Evolutionary conservation across 2,329 filamentous ascomycete genomes (phyloP), one percentile per base, ranked within the genome.

Genomic region (Paecilomyces sp.): DNA sequence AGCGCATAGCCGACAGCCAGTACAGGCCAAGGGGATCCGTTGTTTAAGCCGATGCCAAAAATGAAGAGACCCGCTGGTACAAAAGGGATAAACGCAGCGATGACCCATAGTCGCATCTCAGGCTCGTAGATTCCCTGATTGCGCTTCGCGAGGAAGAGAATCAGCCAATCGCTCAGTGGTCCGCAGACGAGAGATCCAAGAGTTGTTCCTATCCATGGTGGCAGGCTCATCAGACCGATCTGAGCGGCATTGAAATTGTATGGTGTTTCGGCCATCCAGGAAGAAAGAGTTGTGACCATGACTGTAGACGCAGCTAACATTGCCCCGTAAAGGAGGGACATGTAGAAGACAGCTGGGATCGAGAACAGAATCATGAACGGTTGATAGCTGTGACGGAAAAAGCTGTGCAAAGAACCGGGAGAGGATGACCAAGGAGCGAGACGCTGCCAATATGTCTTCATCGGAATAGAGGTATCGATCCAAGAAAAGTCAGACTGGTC

Each of bases 321-420:
- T 7, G 72, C 67, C 1, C 74, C 77, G 28, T 76, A 79, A 33
- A 73, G 67, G 1, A 79, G 30, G 1, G 74, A 71, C 2, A 74
- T 75, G 57, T 75, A 79, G 33, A 73, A 58, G 18, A 79, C 73
- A 1, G 75, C 75, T 1, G 92, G 92, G 9, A 79, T 73, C 0
- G 62, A 60, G 30, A 67, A 63, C 6, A 77, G 61, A 22, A 73
- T 66, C 3, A 68, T 15, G 34, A 74, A 66, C 0, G 71, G 71
- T 13, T 70, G 66, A 22, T 65, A 68, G 58, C 65, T 62, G 59
- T 73, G 70, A n/a, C 62, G 67, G 54, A 61, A 55, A 8, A 69
- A 36, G 3, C 63, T 52, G n/a, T 61, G 36, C 56, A 1, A 62
- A 57, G 13, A 62, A 58, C 11, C 61, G 58, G 6, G 63, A 72